phyloP scores from a whole-genome alignment of 2,329 filamentous ascomycete species.

The Davidsoniella virescens region DNA sequence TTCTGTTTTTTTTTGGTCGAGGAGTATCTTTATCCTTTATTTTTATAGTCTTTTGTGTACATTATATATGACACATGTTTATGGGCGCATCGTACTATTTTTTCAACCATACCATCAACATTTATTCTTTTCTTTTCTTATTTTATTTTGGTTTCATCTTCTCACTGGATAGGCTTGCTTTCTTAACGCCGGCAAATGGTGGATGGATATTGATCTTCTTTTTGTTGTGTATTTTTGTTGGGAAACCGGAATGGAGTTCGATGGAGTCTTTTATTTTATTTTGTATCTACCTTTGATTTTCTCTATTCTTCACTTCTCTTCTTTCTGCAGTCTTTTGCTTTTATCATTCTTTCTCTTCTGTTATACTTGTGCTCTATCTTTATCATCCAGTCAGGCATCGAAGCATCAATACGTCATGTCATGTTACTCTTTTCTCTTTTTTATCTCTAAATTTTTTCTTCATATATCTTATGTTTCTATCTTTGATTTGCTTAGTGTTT shows the following conservation, averaged over 20 bases:
- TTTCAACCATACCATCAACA: not conserved
- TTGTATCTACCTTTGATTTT: not conserved
- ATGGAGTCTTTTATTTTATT: not conserved
- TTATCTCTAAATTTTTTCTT: no score
- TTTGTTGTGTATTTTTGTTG: not conserved
- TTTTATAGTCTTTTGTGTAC: not conserved
- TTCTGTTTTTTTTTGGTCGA: not conserved
- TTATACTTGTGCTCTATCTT: no score
- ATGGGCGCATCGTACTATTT: not conserved
- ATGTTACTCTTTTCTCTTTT: no score
- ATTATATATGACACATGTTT: not conserved
- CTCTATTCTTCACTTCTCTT: not conserved
- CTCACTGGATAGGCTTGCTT: slow-evolving; percentile 2
- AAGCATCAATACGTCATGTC: no score
- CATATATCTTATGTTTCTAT: no score
- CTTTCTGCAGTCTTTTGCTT: no score
- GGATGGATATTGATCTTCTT: not conserved
- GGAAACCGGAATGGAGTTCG: not conserved
- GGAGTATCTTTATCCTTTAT: not conserved
- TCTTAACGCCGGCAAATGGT: not conserved
- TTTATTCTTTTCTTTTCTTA: slow-evolving; percentile 1
- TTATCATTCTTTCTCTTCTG: no score
- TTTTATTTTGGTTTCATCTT: not conserved
- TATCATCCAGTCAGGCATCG: no score
- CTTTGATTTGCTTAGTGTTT: not conserved